Evolutionary conservation across 73 alveolate species (phyloP), one percentile per base, ranked within the genome.

Genomic region (Blepharisma japonicum): DNA sequence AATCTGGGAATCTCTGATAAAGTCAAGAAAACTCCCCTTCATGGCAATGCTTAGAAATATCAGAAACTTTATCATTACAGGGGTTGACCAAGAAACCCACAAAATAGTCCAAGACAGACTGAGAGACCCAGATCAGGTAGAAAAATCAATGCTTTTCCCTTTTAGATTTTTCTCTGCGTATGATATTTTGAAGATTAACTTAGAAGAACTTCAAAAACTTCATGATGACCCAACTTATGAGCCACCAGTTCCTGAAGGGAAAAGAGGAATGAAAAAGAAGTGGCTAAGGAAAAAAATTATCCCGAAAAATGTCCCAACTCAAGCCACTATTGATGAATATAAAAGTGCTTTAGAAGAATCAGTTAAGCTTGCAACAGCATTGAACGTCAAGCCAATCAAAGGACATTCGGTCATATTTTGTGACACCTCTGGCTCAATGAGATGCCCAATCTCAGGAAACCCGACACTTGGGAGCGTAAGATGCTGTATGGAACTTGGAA

Each of bases 11-110:
- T 23, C 55, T 21, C 25, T 84, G 0, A 67, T 84, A 8, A 23
- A 81, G 7, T 71, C 46, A 47, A 84, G 78, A 48, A 27, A 56
- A 54, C 27, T 84, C 8, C 89, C 91, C 0, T 84, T 38, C 11
- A 45, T 84, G 74, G 91, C 91, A 42, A 50, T 54, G 71, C 23
- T 84, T 6, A 71, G 88, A 48, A 84, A 84, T 70, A 50, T 84
- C 7, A 68, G 71, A n/a, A 84, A 84, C 61, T 77, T 84, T n/a
- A n/a, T 81, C 6, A 53, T 53, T 53, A 53, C 67, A 14, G 67
- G 67, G 27, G 67, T 53, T 53, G 67, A 53, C 23, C 23, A 14
- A 53, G 67, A 53, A 20, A 53, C 67, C 0, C n/a, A 53, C 23
- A 53, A 53, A 53, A 53, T 14, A 53, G 67, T 53, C 23, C 27